Base-by-base conservation (phyloP, 2,329 filamentous ascomycete species). In the Neofusicoccum sp. region DNA sequence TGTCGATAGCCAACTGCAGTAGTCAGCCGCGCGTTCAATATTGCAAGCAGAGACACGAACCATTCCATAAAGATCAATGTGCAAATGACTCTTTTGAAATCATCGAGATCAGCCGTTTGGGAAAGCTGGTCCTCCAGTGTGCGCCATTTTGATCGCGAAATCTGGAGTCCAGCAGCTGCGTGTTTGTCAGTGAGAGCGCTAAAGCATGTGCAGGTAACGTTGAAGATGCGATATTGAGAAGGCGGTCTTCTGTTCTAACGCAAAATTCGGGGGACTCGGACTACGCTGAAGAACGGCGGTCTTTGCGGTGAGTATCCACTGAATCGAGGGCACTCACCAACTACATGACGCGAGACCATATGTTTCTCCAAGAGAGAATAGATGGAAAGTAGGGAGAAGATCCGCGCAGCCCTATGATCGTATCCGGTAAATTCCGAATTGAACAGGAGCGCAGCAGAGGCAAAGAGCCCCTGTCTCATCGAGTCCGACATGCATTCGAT, bases 61-160 rank as follows among this genome's bases (percentile, higher is more conserved):
- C 69, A 70, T 61, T 75, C 73, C 70, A 75, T 72, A 63, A 75
- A 75, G 7, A 75, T 70, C 8, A 75, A 62, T 49, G 71, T 75
- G 8, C 72, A 67, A 36, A 69, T 71, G 12, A 75, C 59, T 40
- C 67, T 69, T 16, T 63, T 67, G 69, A 69, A 71, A 33, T 64
- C 65, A 0, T 70, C 66, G 14, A 63, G 62, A 5, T n/a, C 28
- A 1, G 16, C 6, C 61, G 28, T 30, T 6, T 14, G 43, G 31
- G 51, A 11, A 4, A 36, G 11, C 30, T 11, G 8, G 20, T 53
- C 58, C 7, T 65, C 54, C 16, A 65, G 14, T 0, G 59, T 11
- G 4, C 66, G 67, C 40, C 62, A 70, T 60, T 71, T 70, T 69
- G 69, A 73, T 3, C 73, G 69, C 14, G 69, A 73, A 44, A 75